phyloP scores from a whole-genome alignment of 306 rosid genomes.

The Casuarina glauca region DNA sequence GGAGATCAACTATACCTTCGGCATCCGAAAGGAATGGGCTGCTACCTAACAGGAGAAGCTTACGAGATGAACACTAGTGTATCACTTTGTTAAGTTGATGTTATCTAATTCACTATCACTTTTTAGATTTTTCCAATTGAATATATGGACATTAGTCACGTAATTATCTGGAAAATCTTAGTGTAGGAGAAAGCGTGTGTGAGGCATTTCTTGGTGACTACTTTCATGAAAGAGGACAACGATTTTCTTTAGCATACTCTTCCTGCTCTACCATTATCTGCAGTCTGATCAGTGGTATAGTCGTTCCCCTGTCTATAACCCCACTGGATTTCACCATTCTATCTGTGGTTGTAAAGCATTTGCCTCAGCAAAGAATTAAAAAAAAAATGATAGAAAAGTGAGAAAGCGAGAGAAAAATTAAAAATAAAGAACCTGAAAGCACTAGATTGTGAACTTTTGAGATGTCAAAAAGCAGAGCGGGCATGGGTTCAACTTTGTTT shows the following conservation, averaged over 20 bases:
- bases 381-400: too few species aligned
- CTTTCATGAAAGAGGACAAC: constrained; percentile 19
- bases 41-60: constrained; percentile 29
- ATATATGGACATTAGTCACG: constrained; percentile 14
- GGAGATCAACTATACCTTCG: constrained; percentile 88
- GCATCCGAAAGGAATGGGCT: constrained; percentile 79
- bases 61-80: constrained; percentile 3
- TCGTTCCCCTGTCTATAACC: background rate
- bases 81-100: constrained; percentile 22
- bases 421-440: background rate
- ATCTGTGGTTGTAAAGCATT: background rate
- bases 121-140: constrained; percentile 9
- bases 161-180: constrained; percentile 24
- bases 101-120: constrained; percentile 22
- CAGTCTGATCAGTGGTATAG: background rate
- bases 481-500: background rate
- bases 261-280: background rate
- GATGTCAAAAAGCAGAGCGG: background rate
- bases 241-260: constrained; percentile 15
- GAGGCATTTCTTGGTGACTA: constrained; percentile 27
- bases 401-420: too few species aligned
- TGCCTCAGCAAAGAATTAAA: background rate
- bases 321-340: background rate
- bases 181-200: constrained; percentile 25
- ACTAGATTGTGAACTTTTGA: background rate